Evolutionary conservation across 2,329 filamentous ascomycete species (phyloP).

Genomic region (Colletotrichum euphorbiae): DNA sequence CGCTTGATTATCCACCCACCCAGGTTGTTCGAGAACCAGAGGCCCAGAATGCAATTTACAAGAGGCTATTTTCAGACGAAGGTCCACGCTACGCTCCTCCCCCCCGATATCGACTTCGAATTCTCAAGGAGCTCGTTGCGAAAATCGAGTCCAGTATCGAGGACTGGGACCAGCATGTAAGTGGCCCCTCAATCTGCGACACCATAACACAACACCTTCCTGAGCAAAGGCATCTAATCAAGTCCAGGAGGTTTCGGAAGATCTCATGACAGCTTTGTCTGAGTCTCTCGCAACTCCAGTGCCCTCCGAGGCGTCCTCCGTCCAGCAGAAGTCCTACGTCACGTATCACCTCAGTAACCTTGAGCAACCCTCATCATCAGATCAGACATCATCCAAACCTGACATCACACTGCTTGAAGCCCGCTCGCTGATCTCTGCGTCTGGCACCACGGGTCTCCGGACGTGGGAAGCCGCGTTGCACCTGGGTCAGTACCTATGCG

Average conservation of each 20-base stretch:
- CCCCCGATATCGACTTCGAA: constrained; percentile 74
- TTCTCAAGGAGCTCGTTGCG: constrained; percentile 78
- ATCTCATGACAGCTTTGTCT: constrained; percentile 78
- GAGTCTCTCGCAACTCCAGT: constrained; percentile 72
- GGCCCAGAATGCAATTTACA: constrained; percentile 76
- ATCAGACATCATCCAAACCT: constrained; percentile 9
- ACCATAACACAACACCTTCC: constrained; percentile 9
- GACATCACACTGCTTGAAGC: constrained; percentile 76
- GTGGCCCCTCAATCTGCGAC: constrained; percentile 48
- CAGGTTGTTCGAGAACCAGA: constrained; percentile 67
- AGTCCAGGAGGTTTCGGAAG: constrained; percentile 82
- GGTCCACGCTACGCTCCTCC: constrained; percentile 70
- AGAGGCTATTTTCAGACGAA: constrained; percentile 72
- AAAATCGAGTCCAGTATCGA: constrained; percentile 79
- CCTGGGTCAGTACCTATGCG: constrained; percentile 75
- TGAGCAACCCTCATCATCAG: constrained; percentile 10
- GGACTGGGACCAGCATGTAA: constrained; percentile 90
- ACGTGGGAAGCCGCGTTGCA: constrained; percentile 87
- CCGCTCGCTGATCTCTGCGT: constrained; percentile 74
- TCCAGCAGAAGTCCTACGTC: constrained; percentile 79
- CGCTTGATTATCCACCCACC: constrained; percentile 72
- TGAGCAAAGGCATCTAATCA: constrained; percentile 2
- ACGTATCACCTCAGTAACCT: constrained; percentile 70
- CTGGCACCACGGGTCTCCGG: constrained; percentile 79
- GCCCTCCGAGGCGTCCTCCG: constrained; percentile 72